Evolutionary conservation across 352 stramenopile species (phyloP), one percentile per base, ranked within the genome.

Genomic region (Blastocystis sp.): DNA sequence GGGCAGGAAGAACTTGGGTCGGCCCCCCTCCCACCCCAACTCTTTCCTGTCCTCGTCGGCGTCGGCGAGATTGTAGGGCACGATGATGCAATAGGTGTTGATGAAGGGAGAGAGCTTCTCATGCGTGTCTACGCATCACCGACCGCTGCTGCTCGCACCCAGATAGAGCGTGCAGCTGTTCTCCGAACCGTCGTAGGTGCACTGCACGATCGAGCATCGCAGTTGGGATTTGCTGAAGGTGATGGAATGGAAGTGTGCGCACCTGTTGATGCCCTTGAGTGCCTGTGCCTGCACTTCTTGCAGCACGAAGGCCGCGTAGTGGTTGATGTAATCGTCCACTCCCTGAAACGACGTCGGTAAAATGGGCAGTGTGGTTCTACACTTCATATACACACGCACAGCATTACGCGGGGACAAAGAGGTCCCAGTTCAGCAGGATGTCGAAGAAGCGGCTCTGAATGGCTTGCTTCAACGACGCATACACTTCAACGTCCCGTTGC

Each of bases 251-350:
- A 17, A 19, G 11, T 54, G 24, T 45, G n/a, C 28, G 6, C 24
- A 84, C 74, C 21, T 66, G 61, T 84, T 84, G 34, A 84, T 52
- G 24, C 52, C 69, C 28, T 84, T 62, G 10, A 84, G n/a, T 9
- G 74, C 57, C 54, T 84, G 74, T 38, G 74, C 74, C 24, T 84
- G 74, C n/a, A 84, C 74, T 70, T 84, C 74, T 28, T 84, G 74
- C 34, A 84, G 74, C 2, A 84, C 74, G 45, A 84, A 84, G 3
- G 21, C 52, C 17, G 60, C 34, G 45, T 68, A 84, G 10, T 69
- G 10, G 11, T 34, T 17, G 42, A 84, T 84, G 61, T 84, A 84
- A 52, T 84, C 52, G 40, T 84, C 74, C 59, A 84, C 74, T 11
- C 28, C 69, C 28, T 43, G 34, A 84, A 84, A 84, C 21, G 74